phyloP scores from a whole-genome alignment of 495 filamentous ascomycete genomes.

The Lentithecium fluviatile region DNA sequence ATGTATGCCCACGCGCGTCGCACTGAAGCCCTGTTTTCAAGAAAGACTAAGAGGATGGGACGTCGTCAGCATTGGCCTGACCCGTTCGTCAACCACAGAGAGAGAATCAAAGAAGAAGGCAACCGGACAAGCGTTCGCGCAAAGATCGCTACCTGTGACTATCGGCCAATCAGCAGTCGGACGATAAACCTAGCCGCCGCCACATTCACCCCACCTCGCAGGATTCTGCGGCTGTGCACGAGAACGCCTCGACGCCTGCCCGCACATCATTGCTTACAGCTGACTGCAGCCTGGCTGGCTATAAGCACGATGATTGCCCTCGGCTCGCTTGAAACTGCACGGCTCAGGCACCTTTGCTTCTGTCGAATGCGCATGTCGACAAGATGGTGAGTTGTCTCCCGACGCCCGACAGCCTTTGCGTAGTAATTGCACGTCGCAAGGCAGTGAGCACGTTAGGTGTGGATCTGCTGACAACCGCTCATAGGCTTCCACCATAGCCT shows the following conservation, averaged over 20 bases:
- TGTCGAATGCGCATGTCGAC: constrained; percentile 6
- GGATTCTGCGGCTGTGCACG: constrained; percentile 17
- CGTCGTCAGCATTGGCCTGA: too few relatives aligned
- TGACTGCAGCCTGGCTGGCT: constrained; percentile 28
- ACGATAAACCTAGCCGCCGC: neutral
- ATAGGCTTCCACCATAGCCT: constrained; percentile 24
- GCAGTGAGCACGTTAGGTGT: neutral
- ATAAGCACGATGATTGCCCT: constrained; percentile 10
- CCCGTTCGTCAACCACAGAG: too few relatives aligned
- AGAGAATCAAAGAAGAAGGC: neutral
- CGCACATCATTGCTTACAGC: neutral
- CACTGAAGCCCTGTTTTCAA: too few relatives aligned
- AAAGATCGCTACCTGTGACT: neutral
- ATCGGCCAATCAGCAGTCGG: constrained; percentile 2
- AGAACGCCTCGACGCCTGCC: neutral
- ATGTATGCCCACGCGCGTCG: too few relatives aligned
- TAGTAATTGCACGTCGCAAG: neutral
- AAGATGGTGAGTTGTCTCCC: constrained; percentile 19
- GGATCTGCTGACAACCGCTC: neutral
- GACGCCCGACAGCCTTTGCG: neutral
- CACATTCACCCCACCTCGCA: neutral
- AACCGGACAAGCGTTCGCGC: neutral
- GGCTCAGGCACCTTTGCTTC: constrained; percentile 5
- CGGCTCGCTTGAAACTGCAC: neutral
- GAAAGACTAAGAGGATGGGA: too few relatives aligned